These are phyloP conservation scores for Apiotrichum siamense DNA, from an alignment of 1,284 basidiomycete genomes.

Conservation along the genomic window DNA sequence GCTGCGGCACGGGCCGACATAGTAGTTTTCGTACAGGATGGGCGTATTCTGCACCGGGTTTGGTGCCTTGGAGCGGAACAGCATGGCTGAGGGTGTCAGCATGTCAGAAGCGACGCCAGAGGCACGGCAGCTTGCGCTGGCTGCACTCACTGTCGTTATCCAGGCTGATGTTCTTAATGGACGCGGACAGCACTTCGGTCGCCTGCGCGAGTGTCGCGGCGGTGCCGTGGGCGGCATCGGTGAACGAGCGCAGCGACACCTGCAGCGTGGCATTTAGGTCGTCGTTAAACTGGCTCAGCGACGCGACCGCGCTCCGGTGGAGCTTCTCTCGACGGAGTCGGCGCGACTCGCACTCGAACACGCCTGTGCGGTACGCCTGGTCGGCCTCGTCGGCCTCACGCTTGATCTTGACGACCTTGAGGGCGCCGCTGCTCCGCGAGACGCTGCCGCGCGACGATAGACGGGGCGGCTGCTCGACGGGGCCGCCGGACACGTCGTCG, in stretches of 20 bases:
- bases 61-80: conserved; percentile 12
- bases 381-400: conserved; percentile 93
- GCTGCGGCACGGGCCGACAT: conserved; percentile 66
- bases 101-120: neutral
- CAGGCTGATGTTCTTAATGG: conserved; percentile 62
- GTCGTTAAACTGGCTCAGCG: conserved; percentile 68
- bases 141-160: conserved; percentile 55
- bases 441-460: neutral
- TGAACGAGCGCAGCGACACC: conserved; percentile 61
- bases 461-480: neutral
- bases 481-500: conserved; percentile 22
- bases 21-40: conserved; percentile 44
- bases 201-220: conserved; percentile 54
- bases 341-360: conserved; percentile 91
- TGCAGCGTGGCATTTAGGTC: conserved; percentile 66
- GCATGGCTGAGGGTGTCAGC: neutral
- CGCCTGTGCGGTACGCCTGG: conserved; percentile 82
- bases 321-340: conserved; percentile 74
- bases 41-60: conserved; percentile 9
- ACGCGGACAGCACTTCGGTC: conserved; percentile 43
- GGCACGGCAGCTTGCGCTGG: neutral
- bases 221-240: conserved; percentile 59
- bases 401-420: conserved; percentile 71
- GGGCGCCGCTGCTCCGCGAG: conserved; percentile 45
- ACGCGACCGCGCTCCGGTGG: conserved; percentile 75